Base-by-base conservation (phyloP, 140 eudicot genomes). In the Bidens hawaiensis region DNA sequence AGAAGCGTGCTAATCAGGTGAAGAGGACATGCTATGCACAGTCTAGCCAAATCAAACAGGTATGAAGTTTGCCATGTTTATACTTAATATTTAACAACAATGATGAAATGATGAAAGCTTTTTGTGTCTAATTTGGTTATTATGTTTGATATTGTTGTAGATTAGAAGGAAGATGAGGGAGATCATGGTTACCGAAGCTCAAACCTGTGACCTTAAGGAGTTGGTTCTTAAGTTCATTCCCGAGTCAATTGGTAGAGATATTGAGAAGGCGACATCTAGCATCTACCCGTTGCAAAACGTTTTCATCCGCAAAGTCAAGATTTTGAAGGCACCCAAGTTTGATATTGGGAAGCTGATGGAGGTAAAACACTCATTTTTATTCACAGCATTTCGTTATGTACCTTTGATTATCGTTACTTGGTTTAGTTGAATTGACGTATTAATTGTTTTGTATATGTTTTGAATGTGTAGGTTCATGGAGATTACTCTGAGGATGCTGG, bases 81-180 rank as follows among this genome's bases (percentile, higher is more conserved):
- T 11, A 6, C 5, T 5, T 27, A 25, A 0, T 13, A 28, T 27
- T 15, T 3, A 42, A 8, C n/a, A 1, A 17, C 6, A 42, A 16
- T 38, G 17, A 13, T 16, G n/a, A 24, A n/a, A n/a, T n/a, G n/a
- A n/a, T n/a, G n/a, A n/a, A n/a, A 6, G 6, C 34, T 17, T 4
- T 34, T 18, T 12, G 11, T 70, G 51, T 4, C 10, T 24, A 18
- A 59, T n/a, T 3, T 23, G 64, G 14, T 7, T 54, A 10, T 9
- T 30, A 3, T 22, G 26, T 65, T 30, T 42, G 16, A 4, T 42
- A 0, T 9, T 54, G 18, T 54, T 41, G 17, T 3, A 87, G 93
- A 87, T 87, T 27, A 89, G 96, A 50, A 60, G 89, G 18, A 88
- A 88, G 94, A 88, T 88, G 96, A 62, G 86, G 43, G 96, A 88